These are phyloP conservation scores for Lotus japonicus DNA, from an alignment of 306 rosid genomes.

Conservation along the genomic window DNA sequence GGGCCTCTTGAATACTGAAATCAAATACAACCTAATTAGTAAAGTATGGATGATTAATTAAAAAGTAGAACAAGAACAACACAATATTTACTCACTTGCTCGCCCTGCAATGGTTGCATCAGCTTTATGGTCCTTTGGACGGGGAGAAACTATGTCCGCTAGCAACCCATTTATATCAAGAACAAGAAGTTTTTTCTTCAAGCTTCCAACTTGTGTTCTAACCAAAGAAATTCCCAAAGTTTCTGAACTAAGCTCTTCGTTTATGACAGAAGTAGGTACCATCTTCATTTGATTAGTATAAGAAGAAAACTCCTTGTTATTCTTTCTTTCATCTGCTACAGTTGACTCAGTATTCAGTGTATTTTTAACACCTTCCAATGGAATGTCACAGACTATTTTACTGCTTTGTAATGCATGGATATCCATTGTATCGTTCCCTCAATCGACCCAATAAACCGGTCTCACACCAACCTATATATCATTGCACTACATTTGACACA, in stretches of 20 bases:
- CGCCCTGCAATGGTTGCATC: conserved; percentile 44
- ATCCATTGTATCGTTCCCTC: conserved; percentile 20
- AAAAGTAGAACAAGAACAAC: neutral
- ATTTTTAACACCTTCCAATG: neutral
- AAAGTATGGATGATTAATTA: neutral
- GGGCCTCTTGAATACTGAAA: conserved; percentile 81
- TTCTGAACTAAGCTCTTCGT: conserved; percentile 18
- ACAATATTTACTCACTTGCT: conserved; percentile 37
- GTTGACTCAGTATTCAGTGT: neutral
- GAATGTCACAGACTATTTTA: conserved; percentile 15
- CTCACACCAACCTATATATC: neutral
- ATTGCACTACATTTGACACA: neutral
- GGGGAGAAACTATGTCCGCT: conserved; percentile 54
- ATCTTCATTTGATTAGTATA: neutral
- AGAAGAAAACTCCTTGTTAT: conserved; percentile 3
- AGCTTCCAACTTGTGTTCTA: conserved; percentile 3
- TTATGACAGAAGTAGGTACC: neutral
- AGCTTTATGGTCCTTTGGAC: conserved; percentile 44
- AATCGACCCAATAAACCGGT: neutral
- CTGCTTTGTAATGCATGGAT: neutral
- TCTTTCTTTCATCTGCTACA: conserved; percentile 1
- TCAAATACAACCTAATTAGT: conserved; percentile 15
- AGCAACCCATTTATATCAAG: conserved; percentile 79
- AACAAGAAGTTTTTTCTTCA: conserved; percentile 63
- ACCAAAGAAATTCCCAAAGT: conserved; percentile 19